phyloP scores from a whole-genome alignment of 2,329 filamentous ascomycete genomes.

The Cercospora beticola region DNA sequence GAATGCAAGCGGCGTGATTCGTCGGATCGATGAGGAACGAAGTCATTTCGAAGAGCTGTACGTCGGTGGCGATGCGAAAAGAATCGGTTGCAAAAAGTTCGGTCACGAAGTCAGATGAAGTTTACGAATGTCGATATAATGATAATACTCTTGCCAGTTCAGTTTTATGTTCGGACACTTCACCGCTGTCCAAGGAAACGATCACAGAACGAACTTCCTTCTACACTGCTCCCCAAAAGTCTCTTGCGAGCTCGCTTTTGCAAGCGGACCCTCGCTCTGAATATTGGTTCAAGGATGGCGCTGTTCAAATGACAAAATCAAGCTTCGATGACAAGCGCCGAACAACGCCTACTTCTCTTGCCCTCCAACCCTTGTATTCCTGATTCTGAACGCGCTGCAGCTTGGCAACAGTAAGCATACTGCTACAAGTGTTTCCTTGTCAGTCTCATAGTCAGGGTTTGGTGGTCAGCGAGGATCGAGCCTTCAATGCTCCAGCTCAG shows the following conservation, averaged over 20 bases:
- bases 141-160: neutral
- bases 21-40: neutral
- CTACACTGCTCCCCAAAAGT: neutral
- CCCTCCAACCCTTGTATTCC: neutral
- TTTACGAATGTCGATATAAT: neutral
- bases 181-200: neutral
- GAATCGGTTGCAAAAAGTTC: neutral
- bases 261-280: neutral
- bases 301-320: neutral
- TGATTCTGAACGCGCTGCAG: neutral
- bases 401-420: neutral
- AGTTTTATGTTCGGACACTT: neutral
- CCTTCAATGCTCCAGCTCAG: neutral
- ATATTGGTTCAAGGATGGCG: neutral
- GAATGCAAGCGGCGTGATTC: neutral
- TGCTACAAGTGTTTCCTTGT: neutral
- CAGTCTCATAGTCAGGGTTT: neutral
- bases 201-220: neutral
- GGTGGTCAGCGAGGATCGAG: neutral
- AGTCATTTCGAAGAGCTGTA: neutral
- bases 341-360: neutral
- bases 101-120: neutral
- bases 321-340: neutral
- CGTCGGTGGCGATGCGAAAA: neutral
- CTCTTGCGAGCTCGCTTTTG: neutral